Conservation (phyloP, 176 grass and related monocot species). For the Chloris gayana region DNA sequence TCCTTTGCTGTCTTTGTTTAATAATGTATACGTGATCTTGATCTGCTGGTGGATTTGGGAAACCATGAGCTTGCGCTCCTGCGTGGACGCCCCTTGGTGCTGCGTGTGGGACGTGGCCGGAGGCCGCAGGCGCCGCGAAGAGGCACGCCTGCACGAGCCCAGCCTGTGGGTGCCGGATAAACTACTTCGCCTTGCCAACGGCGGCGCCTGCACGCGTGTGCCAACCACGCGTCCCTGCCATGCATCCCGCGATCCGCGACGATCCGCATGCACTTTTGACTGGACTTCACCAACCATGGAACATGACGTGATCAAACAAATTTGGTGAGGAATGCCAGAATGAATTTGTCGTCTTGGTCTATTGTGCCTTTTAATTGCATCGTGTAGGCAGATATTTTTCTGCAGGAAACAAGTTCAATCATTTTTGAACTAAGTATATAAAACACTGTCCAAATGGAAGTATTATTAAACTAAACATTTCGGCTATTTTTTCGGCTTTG, state of each 20-base stretch:
- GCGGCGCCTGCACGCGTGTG: constrained; percentile 27
- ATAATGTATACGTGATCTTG: neutral
- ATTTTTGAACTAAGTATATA: neutral
- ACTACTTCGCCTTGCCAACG: neutral
- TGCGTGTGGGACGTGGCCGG: neutral
- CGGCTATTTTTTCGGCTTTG: too few relatives aligned
- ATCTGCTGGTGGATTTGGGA: neutral
- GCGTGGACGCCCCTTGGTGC: neutral
- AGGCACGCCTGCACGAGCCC: constrained; percentile 19
- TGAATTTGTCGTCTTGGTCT: neutral
- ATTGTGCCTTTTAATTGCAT: neutral
- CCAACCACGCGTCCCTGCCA: constrained; percentile 8
- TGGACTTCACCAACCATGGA: constrained; percentile 4
- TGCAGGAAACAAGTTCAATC: neutral
- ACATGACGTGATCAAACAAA: neutral
- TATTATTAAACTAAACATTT: neutral
- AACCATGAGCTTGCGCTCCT: too few relatives aligned
- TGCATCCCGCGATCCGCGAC: neutral
- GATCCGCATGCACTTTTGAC: neutral
- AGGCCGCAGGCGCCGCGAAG: neutral
- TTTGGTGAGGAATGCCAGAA: neutral
- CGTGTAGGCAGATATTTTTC: neutral
- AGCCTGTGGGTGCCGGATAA: neutral
- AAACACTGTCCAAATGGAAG: neutral
- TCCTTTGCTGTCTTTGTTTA: neutral